Conservation (phyloP, 805 yeast genomes). For the Saturnispora besseyi region DNA sequence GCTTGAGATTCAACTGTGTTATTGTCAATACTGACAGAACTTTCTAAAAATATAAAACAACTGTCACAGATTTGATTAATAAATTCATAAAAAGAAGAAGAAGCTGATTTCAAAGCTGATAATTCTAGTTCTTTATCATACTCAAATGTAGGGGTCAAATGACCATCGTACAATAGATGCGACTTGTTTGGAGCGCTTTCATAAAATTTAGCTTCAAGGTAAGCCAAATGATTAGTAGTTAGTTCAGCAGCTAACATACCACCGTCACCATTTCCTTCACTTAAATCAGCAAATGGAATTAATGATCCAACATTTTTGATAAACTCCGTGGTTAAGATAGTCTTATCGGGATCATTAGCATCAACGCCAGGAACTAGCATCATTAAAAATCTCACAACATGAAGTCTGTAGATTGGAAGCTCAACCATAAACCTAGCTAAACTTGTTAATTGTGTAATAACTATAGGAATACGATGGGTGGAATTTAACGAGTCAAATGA, state of each 20-base stretch:
- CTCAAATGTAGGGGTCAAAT: slow-evolving; percentile 23
- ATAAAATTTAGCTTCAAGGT: slow-evolving; percentile 38
- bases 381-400: slow-evolving; percentile 63
- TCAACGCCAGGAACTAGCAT: slow-evolving; percentile 76
- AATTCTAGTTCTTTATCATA: slow-evolving; percentile 40
- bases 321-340: slow-evolving; percentile 57
- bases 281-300: slow-evolving; percentile 61
- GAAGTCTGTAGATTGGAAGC: slow-evolving; percentile 61
- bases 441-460: slow-evolving; percentile 58
- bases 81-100: slow-evolving; percentile 58
- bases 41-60: slow-evolving; percentile 56
- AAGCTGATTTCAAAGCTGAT: slow-evolving; percentile 60
- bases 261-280: slow-evolving; percentile 34
- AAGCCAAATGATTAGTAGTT: slow-evolving; percentile 54
- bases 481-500: slow-evolving; percentile 58
- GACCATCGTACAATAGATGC: slow-evolving; percentile 16
- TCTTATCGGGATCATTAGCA: slow-evolving; percentile 72
- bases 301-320: slow-evolving; percentile 63
- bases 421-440: slow-evolving; percentile 58
- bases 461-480: slow-evolving; percentile 70
- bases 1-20: slow-evolving; percentile 46
- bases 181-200: slow-evolving; percentile 21
- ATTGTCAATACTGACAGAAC: slow-evolving; percentile 50
- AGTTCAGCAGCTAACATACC: slow-evolving; percentile 40
- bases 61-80: slow-evolving; percentile 48